Conservation (phyloP, 768 basidiomycete genomes). For the Suillus luteus region DNA sequence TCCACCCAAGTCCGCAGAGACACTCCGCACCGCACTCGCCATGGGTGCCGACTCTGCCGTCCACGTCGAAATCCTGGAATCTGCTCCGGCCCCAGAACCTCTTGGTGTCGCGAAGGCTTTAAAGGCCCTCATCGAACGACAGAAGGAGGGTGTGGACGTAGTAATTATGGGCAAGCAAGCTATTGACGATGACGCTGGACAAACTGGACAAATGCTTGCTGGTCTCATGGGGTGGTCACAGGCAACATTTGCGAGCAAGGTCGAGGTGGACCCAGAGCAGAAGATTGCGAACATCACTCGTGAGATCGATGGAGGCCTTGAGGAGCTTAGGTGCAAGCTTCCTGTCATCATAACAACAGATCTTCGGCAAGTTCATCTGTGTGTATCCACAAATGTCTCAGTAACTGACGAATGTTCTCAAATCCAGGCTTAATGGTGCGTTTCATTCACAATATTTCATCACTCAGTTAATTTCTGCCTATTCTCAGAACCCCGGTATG, state of each 20-base stretch:
- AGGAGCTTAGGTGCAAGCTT: constrained; percentile 76
- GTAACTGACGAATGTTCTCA: constrained; percentile 7
- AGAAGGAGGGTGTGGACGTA: constrained; percentile 68
- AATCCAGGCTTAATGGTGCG: constrained; percentile 69
- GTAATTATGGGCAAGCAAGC: constrained; percentile 98
- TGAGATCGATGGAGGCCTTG: constrained; percentile 94
- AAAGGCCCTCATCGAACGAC: constrained; percentile 67
- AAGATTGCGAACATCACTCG: constrained; percentile 72
- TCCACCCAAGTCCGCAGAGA: constrained; percentile 85
- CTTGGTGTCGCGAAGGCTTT: constrained; percentile 89
- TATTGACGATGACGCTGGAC: constrained; percentile 94
- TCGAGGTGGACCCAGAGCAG: constrained; percentile 66
- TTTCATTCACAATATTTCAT: background rate
- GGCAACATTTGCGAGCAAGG: constrained; percentile 91
- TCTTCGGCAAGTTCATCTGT: constrained; percentile 62
- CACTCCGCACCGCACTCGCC: constrained; percentile 92
- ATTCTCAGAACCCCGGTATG: constrained; percentile 86
- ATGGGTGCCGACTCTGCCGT: constrained; percentile 96
- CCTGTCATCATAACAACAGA: constrained; percentile 93
- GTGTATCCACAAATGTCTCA: background rate
- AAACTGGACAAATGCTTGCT: constrained; percentile 97
- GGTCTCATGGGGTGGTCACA: constrained; percentile 91
- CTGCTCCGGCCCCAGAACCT: constrained; percentile 78
- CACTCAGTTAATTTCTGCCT: constrained; percentile 7
- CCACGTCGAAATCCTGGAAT: constrained; percentile 85